These are phyloP conservation scores for Trichoderma harzianum DNA, from an alignment of 2,329 filamentous ascomycete genomes.

Conservation along the genomic window DNA sequence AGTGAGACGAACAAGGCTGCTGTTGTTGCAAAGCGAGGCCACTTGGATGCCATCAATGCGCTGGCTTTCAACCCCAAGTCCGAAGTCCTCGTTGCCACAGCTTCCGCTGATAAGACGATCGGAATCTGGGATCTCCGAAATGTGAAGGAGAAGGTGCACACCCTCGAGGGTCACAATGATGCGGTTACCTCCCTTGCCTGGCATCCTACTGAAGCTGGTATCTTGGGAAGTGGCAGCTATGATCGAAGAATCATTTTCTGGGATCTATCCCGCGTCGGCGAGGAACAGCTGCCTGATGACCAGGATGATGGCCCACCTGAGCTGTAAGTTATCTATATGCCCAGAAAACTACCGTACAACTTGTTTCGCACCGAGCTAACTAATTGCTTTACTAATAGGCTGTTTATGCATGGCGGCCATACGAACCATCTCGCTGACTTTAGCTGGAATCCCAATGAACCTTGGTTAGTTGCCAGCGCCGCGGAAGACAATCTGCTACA, in stretches of 20 bases:
- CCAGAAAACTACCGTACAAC: too few species aligned
- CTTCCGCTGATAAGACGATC: constrained; percentile 91
- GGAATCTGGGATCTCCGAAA: constrained; percentile 94
- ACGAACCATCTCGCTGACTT: constrained; percentile 97
- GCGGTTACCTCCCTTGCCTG: constrained; percentile 89
- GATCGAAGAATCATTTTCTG: constrained; percentile 94
- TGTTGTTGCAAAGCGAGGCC: constrained; percentile 67
- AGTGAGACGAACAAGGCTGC: constrained; percentile 63
- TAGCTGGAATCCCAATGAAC: constrained; percentile 94
- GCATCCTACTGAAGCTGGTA: constrained; percentile 87
- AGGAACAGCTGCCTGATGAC: constrained; percentile 93
- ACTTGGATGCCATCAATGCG: constrained; percentile 92
- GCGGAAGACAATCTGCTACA: constrained; percentile 97
- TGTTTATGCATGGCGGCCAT: constrained; percentile 99
- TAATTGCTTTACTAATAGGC: constrained; percentile 41
- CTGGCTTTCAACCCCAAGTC: constrained; percentile 88
- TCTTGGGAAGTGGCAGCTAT: constrained; percentile 88
- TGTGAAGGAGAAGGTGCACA: constrained; percentile 84
- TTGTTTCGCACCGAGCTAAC: constrained; percentile 20
- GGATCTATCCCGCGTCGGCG: constrained; percentile 88
- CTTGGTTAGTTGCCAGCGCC: constrained; percentile 93
- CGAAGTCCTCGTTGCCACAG: constrained; percentile 88
- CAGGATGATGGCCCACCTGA: constrained; percentile 93
- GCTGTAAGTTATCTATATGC: constrained; percentile 58
- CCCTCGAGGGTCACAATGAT: constrained; percentile 82